A percentile compares a stretch with the other conserved stretches of the same genome.
phyloP scores from a whole-genome alignment of 495 filamentous ascomycete genomes.

The Pyrenula massariospora region DNA sequence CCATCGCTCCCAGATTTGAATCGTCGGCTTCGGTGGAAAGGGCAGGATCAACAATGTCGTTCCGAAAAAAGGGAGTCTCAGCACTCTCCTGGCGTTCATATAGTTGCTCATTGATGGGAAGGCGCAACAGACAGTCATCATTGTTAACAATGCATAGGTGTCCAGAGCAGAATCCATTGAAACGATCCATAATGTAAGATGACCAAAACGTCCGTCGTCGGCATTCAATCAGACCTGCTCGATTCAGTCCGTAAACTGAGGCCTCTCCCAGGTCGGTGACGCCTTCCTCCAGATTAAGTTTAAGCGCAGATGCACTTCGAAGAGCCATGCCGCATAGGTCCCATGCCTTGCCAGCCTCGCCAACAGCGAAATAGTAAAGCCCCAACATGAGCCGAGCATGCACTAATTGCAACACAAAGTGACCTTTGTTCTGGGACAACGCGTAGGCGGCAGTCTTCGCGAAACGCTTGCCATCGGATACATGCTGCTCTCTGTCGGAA shows the following conservation, averaged over 20 bases:
- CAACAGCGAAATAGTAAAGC: slow-evolving; percentile 50
- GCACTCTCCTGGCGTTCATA: slow-evolving; percentile 44
- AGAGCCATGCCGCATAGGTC: slow-evolving; percentile 49
- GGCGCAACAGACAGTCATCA: slow-evolving; percentile 49
- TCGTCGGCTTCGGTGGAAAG: slow-evolving; percentile 16
- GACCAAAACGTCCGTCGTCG: slow-evolving; percentile 58
- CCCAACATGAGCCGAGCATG: slow-evolving; percentile 52
- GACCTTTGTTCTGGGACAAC: slow-evolving; percentile 34
- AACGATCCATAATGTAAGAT: slow-evolving; percentile 49
- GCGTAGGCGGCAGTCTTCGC: slow-evolving; percentile 48
- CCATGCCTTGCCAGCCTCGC: slow-evolving; percentile 39
- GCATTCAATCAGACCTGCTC: slow-evolving; percentile 48
- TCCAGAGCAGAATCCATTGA: slow-evolving; percentile 43
- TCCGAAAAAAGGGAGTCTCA: slow-evolving; percentile 45
- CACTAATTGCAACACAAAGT: slow-evolving; percentile 44
- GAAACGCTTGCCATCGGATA: slow-evolving; percentile 34
- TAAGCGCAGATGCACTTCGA: slow-evolving; percentile 42
- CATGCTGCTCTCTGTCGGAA: slow-evolving; percentile 37
- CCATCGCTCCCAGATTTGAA: slow-evolving; percentile 40
- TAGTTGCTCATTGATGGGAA: slow-evolving; percentile 44
- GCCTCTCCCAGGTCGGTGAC: slow-evolving; percentile 31
- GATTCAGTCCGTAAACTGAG: slow-evolving; percentile 45
- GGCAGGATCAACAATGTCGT: slow-evolving; percentile 21
- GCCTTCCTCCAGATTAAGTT: slow-evolving; percentile 49
- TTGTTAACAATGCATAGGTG: slow-evolving; percentile 28